phyloP scores from a whole-genome alignment of 148 eudicot species.

The Rhododendron simsii region DNA sequence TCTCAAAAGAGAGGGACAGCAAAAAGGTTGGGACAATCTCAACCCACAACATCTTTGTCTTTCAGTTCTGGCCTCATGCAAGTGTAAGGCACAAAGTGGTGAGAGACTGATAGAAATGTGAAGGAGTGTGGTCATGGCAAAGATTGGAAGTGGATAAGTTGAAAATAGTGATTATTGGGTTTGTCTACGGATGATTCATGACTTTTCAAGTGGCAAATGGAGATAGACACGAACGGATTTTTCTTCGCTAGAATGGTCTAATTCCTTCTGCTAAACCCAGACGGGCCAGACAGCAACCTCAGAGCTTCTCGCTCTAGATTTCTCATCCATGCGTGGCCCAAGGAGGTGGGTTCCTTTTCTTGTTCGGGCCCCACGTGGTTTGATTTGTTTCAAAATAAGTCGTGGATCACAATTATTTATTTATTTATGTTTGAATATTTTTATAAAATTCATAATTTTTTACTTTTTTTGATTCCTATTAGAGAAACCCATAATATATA shows the following conservation, averaged over 20 bases:
- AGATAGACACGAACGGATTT: background rate
- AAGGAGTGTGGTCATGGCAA: constrained; percentile 42
- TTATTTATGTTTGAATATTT: too few species aligned
- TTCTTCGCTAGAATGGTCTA: background rate
- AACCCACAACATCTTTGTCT: constrained; percentile 13
- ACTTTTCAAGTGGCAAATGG: background rate
- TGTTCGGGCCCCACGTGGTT: background rate
- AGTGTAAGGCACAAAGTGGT: constrained; percentile 20
- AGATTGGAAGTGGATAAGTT: constrained; percentile 6
- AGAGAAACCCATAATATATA: too few species aligned
- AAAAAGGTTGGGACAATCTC: constrained; percentile 6
- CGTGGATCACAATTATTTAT: too few species aligned
- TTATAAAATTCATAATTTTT: too few species aligned
- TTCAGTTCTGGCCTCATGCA: constrained; percentile 15
- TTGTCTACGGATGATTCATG: background rate
- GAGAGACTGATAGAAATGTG: constrained; percentile 28
- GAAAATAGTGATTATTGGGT: background rate
- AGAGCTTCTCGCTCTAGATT: background rate
- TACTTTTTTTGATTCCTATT: too few species aligned
- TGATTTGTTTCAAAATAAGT: too few species aligned
- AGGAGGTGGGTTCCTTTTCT: background rate
- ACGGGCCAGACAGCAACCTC: constrained; percentile 8
- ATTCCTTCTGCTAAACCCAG: background rate
- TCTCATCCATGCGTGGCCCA: background rate
- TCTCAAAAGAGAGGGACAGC: constrained; percentile 15